A percentile compares a stretch with the other conserved stretches of the same genome.
phyloP scores from a whole-genome alignment of 345 rosid genomes.

The Diplotaxis tenuifolia region DNA sequence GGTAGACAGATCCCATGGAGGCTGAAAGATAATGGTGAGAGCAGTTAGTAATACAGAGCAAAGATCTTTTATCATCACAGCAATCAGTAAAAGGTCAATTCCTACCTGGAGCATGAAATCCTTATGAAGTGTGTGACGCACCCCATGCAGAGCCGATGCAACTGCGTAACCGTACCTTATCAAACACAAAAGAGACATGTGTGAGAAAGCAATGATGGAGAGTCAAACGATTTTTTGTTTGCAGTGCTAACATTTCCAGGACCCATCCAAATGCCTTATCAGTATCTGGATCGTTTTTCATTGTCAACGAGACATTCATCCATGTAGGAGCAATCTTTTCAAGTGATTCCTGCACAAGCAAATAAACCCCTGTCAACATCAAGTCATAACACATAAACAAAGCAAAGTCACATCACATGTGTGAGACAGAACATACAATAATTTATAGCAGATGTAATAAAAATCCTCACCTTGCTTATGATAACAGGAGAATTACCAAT shows the following conservation, averaged over 20 bases:
- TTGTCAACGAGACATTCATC: slow-evolving; percentile 91
- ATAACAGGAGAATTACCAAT: slow-evolving; percentile 93
- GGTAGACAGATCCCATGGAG: slow-evolving; percentile 88
- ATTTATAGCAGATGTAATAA: background rate
- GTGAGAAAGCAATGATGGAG: slow-evolving; percentile 11
- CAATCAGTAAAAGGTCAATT: slow-evolving; percentile 9
- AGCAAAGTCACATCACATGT: background rate
- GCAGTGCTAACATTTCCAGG: slow-evolving; percentile 78
- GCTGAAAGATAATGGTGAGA: slow-evolving; percentile 53
- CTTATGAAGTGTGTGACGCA: slow-evolving; percentile 72
- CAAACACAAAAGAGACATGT: slow-evolving; percentile 21
- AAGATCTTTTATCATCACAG: background rate
- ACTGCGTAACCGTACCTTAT: slow-evolving; percentile 95
- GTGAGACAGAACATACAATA: background rate
- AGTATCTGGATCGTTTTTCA: slow-evolving; percentile 94
- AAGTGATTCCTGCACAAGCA: slow-evolving; percentile 54
- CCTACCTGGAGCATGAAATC: slow-evolving; percentile 97
- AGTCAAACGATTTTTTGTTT: slow-evolving; percentile 10
- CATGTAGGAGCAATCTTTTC: slow-evolving; percentile 95
- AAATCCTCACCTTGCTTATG: slow-evolving; percentile 58
- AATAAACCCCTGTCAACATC: background rate
- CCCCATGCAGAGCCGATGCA: slow-evolving; percentile 95
- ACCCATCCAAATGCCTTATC: slow-evolving; percentile 99
- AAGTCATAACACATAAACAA: background rate
- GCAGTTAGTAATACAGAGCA: background rate